phyloP scores from a whole-genome alignment of 164 flowering plant genomes.

The Liquidambar formosana region DNA sequence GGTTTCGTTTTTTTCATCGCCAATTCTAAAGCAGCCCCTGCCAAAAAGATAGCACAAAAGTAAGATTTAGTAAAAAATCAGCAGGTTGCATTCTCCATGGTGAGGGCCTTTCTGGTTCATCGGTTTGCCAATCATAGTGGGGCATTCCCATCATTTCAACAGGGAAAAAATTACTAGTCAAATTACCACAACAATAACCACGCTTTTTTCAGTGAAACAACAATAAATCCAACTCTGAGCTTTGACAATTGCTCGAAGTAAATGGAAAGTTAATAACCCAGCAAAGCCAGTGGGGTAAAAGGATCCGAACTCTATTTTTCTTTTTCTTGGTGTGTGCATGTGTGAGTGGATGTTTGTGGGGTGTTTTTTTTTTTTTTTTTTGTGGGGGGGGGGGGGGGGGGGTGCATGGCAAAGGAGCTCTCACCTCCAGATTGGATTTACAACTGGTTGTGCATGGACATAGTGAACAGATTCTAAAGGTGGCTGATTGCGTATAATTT shows the following conservation, averaged over 20 bases:
- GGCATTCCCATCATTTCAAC: neutral
- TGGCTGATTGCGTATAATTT: neutral
- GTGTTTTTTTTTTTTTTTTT: too few relatives aligned
- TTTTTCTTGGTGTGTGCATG: too few relatives aligned
- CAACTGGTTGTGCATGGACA: constrained; percentile 1
- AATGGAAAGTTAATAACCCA: neutral
- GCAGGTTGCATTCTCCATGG: neutral
- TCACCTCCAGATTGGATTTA: constrained; percentile 14
- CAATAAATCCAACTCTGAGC: neutral
- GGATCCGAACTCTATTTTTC: too few relatives aligned
- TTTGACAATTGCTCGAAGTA: neutral
- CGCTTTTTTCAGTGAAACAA: neutral
- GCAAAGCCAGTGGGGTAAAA: neutral
- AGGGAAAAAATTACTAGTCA: neutral
- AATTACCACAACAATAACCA: neutral
- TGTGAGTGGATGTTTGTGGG: too few relatives aligned
- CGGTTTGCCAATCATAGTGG: neutral
- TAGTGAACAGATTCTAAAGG: neutral
- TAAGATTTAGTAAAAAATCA: neutral
- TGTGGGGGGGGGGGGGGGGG: too few relatives aligned
- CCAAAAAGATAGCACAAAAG: neutral
- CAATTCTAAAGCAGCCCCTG: constrained; percentile 30
- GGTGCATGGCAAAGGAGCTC: too few relatives aligned
- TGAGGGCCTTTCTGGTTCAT: neutral
- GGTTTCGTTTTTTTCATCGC: neutral